A percentile compares a stretch with the other conserved stretches of the same genome.
Evolutionary conservation across 1,139 yeast genomes (phyloP).

Genomic region (Taphrina pruni): DNA sequence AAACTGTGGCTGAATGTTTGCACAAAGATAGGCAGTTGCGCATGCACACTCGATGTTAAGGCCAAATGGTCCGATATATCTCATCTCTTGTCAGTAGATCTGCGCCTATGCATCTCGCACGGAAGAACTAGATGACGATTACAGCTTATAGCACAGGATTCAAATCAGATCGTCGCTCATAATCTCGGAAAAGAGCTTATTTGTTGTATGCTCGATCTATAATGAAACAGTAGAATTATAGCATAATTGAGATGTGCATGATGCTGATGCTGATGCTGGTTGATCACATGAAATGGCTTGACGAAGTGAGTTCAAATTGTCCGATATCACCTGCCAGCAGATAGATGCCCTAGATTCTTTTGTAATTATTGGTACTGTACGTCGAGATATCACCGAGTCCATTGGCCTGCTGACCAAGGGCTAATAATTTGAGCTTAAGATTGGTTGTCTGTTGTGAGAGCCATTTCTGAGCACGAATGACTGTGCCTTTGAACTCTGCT

Average conservation of each 20-base stretch:
- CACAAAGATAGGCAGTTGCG: neutral
- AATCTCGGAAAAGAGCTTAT: too few species aligned
- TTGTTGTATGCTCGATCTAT: too few species aligned
- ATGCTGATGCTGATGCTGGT: too few species aligned
- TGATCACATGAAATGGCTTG: too few species aligned
- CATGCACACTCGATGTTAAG: neutral
- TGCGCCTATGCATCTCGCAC: too few species aligned
- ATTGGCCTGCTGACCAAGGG: constrained; percentile 8
- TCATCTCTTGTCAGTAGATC: neutral
- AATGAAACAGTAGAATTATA: too few species aligned
- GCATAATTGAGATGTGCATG: too few species aligned
- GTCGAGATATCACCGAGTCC: constrained; percentile 27
- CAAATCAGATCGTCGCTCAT: too few species aligned
- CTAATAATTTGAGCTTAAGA: constrained; percentile 18
- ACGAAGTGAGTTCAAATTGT: too few species aligned
- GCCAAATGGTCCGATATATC: neutral
- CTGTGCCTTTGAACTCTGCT: constrained; percentile 28
- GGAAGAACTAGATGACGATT: too few species aligned
- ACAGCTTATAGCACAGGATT: too few species aligned
- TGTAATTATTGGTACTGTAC: constrained; percentile 7
- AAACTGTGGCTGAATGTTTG: neutral
- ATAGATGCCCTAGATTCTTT: neutral
- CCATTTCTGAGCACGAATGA: constrained; percentile 1
- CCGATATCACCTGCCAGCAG: too few species aligned
- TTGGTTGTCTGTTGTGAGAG: neutral